phyloP scores from a whole-genome alignment of 23 red algal genomes.

The Gracilaria vermiculophylla region DNA sequence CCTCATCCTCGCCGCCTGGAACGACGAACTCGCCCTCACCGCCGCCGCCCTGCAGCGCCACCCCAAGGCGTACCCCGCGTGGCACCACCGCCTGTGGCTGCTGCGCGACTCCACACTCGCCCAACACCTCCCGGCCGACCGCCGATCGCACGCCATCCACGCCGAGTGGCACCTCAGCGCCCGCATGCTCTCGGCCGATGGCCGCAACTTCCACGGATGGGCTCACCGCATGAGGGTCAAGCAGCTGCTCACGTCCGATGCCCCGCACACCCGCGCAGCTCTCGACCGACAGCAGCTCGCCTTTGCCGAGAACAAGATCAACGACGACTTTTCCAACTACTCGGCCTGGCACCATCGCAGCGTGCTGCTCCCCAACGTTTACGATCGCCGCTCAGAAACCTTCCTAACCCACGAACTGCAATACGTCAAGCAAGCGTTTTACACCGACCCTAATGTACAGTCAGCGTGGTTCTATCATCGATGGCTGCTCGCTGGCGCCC shows the following conservation, averaged over 20 bases:
- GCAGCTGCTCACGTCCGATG: not conserved
- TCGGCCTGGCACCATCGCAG: constrained; percentile 93
- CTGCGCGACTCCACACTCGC: constrained; percentile 29
- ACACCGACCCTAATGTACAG: constrained; percentile 92
- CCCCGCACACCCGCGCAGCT: not conserved
- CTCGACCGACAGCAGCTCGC: constrained; percentile 26
- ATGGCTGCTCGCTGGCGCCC: constrained; percentile 87
- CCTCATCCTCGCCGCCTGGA: not conserved
- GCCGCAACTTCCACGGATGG: constrained; percentile 96
- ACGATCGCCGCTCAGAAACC: not conserved
- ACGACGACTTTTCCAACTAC: constrained; percentile 95
- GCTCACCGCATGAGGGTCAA: constrained; percentile 77
- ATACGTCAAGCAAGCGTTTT: constrained; percentile 86
- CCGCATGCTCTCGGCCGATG: constrained; percentile 77
- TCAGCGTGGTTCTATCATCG: constrained; percentile 96
- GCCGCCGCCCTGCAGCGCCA: constrained; percentile 64
- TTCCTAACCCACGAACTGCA: constrained; percentile 73
- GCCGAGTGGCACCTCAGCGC: constrained; percentile 59
- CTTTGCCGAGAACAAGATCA: constrained; percentile 70
- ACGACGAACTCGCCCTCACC: constrained; percentile 73
- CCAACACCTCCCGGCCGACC: not conserved
- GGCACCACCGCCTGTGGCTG: constrained; percentile 94
- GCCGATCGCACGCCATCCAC: constrained; percentile 14
- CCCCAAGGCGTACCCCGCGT: constrained; percentile 94
- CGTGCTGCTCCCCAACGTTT: constrained; percentile 48